Conservation (phyloP, 805 yeast species). For the Wickerhamomyces pijperi region DNA sequence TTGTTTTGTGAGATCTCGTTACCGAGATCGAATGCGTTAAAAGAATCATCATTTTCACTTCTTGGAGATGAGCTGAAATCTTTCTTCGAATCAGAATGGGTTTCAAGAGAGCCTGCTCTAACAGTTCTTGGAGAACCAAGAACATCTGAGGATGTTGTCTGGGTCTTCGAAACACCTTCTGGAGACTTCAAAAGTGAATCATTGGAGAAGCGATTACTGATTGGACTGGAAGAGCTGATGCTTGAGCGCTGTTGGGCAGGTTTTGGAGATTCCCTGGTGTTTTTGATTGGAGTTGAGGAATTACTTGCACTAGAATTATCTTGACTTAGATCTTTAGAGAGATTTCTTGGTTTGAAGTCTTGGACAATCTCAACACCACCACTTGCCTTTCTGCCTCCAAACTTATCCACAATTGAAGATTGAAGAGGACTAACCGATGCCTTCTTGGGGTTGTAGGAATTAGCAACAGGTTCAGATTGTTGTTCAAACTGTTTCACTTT, state of each 20-base stretch:
- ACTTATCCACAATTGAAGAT: constrained; percentile 11
- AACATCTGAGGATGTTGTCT: no score
- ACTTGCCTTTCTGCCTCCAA: constrained; percentile 13
- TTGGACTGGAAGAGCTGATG: no score
- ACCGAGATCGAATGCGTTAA: not conserved
- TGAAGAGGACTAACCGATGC: constrained; percentile 12
- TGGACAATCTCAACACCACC: constrained; percentile 1
- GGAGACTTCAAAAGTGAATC: no score
- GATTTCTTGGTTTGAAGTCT: not conserved
- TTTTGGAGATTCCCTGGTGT: no score
- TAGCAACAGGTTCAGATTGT: constrained; percentile 4
- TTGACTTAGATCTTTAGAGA: not conserved
- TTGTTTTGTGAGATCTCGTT: not conserved
- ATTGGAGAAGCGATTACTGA: no score
- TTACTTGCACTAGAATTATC: no score
- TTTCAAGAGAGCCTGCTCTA: no score
- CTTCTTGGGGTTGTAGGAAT: constrained; percentile 8
- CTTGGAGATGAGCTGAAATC: not conserved
- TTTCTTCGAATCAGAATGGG: no score
- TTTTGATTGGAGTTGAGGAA: no score
- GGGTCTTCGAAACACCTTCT: no score
- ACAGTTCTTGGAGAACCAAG: no score
- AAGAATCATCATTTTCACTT: not conserved
- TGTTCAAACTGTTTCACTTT: constrained; percentile 22
- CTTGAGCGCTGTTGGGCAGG: no score